A percentile compares a stretch with the other conserved stretches of the same genome.
Evolutionary conservation across 148 eudicot genomes (phyloP).

Genomic region (Simmondsia chinensis): DNA sequence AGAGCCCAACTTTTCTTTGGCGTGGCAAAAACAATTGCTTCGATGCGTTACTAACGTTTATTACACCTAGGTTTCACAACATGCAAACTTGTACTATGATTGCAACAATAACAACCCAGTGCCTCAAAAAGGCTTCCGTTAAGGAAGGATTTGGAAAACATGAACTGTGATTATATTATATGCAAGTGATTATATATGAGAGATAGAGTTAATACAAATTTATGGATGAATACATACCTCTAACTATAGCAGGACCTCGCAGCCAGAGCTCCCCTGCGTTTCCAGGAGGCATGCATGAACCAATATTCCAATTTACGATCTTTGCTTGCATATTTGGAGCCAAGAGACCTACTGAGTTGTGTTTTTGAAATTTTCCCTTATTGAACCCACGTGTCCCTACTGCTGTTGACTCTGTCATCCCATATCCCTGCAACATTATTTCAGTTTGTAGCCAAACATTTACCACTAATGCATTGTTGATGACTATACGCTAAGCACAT

Average conservation of each 20-base stretch:
- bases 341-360: conserved; percentile 68
- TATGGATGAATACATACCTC: conserved; percentile 32
- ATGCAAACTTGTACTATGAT: too few relatives aligned
- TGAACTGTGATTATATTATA: too few relatives aligned
- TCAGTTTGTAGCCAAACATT: not conserved
- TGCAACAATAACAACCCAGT: too few relatives aligned
- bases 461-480: too few relatives aligned
- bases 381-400: conserved; percentile 84
- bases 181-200: not conserved
- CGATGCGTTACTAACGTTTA: too few relatives aligned
- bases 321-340: conserved; percentile 83
- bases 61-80: too few relatives aligned
- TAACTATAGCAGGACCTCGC: conserved; percentile 63
- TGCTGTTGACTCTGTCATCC: conserved; percentile 92
- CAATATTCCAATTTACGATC: conserved; percentile 61
- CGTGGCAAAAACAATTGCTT: too few relatives aligned
- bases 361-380: conserved; percentile 22
- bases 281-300: conserved; percentile 60
- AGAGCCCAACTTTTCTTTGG: too few relatives aligned
- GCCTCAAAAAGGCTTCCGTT: too few relatives aligned
- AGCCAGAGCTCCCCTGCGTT: conserved; percentile 75
- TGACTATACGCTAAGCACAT: too few relatives aligned
- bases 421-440: conserved; percentile 66
- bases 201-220: not conserved
- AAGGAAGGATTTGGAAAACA: too few relatives aligned